phyloP scores from a whole-genome alignment of 2,329 filamentous ascomycete species.

The Xylaria sp. region DNA sequence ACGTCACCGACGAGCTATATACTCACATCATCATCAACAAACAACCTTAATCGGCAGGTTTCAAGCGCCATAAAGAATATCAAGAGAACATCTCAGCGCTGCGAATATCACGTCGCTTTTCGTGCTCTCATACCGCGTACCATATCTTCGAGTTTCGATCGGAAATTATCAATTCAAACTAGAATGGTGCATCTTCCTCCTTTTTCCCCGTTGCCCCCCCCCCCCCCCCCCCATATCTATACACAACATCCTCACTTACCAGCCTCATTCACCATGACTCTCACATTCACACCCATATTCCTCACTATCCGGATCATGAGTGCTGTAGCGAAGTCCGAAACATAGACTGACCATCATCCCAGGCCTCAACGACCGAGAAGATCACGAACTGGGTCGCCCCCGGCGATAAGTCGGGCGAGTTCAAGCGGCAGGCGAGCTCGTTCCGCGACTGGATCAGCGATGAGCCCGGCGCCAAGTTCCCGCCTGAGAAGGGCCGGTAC shows the following conservation, averaged over 20 bases:
- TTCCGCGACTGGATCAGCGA: constrained; percentile 85
- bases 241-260: background rate
- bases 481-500: constrained; percentile 88
- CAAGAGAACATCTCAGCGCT: background rate
- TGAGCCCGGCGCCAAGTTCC: constrained; percentile 77
- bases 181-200: constrained; percentile 5
- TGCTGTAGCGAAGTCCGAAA: background rate
- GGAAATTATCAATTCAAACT: background rate
- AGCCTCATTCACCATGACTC: background rate
- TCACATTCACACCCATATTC: background rate
- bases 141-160: background rate
- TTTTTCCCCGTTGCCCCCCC: too few relatives aligned
- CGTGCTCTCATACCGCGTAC: background rate
- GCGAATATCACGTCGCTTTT: background rate
- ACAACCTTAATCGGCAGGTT: background rate
- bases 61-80: background rate
- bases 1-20: background rate
- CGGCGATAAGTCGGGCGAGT: constrained; percentile 84
- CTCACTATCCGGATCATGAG: background rate
- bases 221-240: background rate
- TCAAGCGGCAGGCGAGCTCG: constrained; percentile 85
- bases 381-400: constrained; percentile 88
- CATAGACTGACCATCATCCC: constrained; percentile 13
- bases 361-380: constrained; percentile 49
- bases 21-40: background rate